phyloP scores from a whole-genome alignment of 257 asterid species.

The Nicotiana sylvestris region DNA sequence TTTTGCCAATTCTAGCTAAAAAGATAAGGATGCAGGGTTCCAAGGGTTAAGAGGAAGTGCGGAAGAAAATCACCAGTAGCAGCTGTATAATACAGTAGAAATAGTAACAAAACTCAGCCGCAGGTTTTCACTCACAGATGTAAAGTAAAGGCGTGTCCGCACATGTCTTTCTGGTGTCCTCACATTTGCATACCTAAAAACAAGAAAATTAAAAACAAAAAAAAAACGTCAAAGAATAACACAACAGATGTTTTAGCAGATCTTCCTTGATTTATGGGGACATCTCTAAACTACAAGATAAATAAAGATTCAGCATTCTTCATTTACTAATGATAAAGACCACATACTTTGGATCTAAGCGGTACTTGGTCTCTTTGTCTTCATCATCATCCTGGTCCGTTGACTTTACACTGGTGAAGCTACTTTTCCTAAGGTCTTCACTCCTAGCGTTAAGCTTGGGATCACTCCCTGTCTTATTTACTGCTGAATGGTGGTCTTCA shows the following conservation, averaged over 20 bases:
- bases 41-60: neutral
- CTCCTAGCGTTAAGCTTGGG: constrained; percentile 39
- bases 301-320: neutral
- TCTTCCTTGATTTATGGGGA: neutral
- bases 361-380: constrained; percentile 84
- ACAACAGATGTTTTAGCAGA: neutral
- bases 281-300: neutral
- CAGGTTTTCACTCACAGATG: constrained; percentile 58
- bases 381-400: constrained; percentile 83
- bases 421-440: constrained; percentile 64
- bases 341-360: constrained; percentile 81
- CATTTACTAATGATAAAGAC: neutral
- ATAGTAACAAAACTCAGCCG: neutral
- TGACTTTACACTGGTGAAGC: constrained; percentile 76
- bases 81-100: neutral
- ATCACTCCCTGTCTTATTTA: constrained; percentile 10
- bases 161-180: constrained; percentile 89
- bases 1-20: neutral
- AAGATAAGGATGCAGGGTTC: neutral
- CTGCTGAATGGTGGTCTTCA: constrained; percentile 46
- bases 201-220: neutral
- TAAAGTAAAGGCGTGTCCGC: constrained; percentile 86
- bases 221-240: neutral
- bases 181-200: constrained; percentile 77
- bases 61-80: neutral